Percentiles rank a stretch among this genome's conserved stretches.
These are phyloP conservation scores for Thermochaetoides dissita DNA, from an alignment of 2,329 filamentous ascomycete genomes.

Conservation along the genomic window DNA sequence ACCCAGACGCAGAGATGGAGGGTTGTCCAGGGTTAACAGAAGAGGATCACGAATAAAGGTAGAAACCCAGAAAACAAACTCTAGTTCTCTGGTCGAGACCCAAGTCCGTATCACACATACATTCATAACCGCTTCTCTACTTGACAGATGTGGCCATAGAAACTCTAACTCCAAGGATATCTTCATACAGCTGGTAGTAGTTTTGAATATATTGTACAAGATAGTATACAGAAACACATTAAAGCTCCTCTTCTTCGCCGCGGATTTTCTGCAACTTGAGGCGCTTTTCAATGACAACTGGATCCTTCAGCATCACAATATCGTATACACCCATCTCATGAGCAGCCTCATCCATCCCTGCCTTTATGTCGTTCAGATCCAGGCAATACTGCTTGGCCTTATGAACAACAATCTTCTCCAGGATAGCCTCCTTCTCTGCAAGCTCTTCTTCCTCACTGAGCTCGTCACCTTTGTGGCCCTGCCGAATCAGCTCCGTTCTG, in stretches of 20 bases:
- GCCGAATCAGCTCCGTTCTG: conserved; percentile 7
- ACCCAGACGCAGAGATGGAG: conserved; percentile 61
- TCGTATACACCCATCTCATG: conserved; percentile 19
- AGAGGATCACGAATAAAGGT: conserved; percentile 57
- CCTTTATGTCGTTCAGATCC: conserved; percentile 8
- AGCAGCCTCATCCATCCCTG: conserved; percentile 13
- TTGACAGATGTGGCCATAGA: not conserved
- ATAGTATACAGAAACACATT: too few species aligned
- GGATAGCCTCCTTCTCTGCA: conserved; percentile 15
- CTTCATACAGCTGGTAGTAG: not conserved
- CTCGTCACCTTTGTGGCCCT: conserved; percentile 8
- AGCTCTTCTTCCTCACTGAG: conserved; percentile 14
- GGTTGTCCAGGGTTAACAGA: conserved; percentile 80
- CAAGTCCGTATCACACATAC: too few species aligned
- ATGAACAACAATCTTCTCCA: conserved; percentile 15
- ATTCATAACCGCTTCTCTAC: too few species aligned
- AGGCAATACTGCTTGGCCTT: conserved; percentile 12
- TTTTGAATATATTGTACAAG: conserved; percentile 2
- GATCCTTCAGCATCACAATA: conserved; percentile 12
- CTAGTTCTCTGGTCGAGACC: too few species aligned
- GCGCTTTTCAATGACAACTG: conserved; percentile 9
- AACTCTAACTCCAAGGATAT: not conserved
- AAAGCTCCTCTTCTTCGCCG: too few species aligned
- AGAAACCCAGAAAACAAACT: not conserved
- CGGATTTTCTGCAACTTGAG: conserved; percentile 9